Conservation (phyloP, 805 yeast genomes). For the Lipomyces lipofer region DNA sequence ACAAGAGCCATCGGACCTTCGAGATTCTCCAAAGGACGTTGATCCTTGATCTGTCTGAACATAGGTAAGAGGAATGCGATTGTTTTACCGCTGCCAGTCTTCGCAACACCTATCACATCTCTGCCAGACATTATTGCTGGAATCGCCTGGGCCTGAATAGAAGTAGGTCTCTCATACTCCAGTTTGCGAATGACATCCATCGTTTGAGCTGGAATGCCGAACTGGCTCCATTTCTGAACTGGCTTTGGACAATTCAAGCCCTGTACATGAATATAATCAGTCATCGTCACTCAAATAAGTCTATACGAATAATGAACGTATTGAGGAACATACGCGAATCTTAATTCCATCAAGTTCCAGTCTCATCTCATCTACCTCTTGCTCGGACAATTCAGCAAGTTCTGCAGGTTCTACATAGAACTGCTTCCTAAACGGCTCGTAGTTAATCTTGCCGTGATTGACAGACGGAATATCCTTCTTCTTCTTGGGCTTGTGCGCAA, state of each 20-base stretch:
- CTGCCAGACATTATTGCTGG: slow-evolving; percentile 89
- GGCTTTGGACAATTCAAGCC: slow-evolving; percentile 66
- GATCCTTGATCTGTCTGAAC: slow-evolving; percentile 79
- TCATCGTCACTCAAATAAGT: background rate
- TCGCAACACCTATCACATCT: slow-evolving; percentile 91
- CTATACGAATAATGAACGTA: background rate
- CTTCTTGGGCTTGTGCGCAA: slow-evolving; percentile 42
- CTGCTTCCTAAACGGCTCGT: slow-evolving; percentile 57
- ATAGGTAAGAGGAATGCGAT: slow-evolving; percentile 83
- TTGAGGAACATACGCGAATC: slow-evolving; percentile 45
- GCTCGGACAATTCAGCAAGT: slow-evolving; percentile 48
- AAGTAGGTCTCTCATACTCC: slow-evolving; percentile 65
- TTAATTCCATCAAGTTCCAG: slow-evolving; percentile 62
- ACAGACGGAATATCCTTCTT: slow-evolving; percentile 54
- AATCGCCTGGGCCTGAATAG: slow-evolving; percentile 87
- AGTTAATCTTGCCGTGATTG: slow-evolving; percentile 47
- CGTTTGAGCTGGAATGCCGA: slow-evolving; percentile 68
- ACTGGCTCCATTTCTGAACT: slow-evolving; percentile 71
- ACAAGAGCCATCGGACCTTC: slow-evolving; percentile 81
- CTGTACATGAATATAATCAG: background rate
- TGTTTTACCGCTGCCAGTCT: slow-evolving; percentile 96
- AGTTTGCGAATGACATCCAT: slow-evolving; percentile 54
- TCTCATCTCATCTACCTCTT: slow-evolving; percentile 59
- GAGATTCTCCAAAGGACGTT: slow-evolving; percentile 47
- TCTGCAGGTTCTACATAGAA: slow-evolving; percentile 67